Percentiles rank a stretch among this genome's conserved stretches.
These are phyloP conservation scores for Fusarium succisae DNA, from an alignment of 2,329 filamentous ascomycete species.

Conservation along the genomic window DNA sequence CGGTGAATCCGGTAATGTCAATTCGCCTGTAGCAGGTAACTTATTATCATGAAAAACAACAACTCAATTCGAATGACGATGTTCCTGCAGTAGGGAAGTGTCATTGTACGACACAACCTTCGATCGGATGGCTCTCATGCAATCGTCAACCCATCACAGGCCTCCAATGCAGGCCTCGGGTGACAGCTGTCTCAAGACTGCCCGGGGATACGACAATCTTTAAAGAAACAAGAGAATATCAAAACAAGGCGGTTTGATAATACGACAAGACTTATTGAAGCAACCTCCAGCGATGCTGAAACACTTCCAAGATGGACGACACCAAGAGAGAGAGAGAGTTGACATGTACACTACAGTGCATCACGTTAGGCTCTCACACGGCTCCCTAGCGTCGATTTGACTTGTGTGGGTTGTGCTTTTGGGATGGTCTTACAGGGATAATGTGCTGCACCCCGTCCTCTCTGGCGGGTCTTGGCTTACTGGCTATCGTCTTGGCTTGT, in stretches of 20 bases:
- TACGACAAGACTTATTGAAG: slow-evolving; percentile 18
- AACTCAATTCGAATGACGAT: neutral
- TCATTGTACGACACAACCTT: slow-evolving; percentile 18
- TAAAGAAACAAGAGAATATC: slow-evolving; percentile 4
- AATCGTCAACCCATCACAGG: slow-evolving; percentile 5
- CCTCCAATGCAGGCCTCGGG: slow-evolving; percentile 19
- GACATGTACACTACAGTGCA: slow-evolving; percentile 28
- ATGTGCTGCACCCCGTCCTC: slow-evolving; percentile 26
- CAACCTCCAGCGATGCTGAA: slow-evolving; percentile 25
- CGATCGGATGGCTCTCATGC: neutral
- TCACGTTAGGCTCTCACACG: slow-evolving; percentile 15
- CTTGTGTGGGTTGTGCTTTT: slow-evolving; percentile 15
- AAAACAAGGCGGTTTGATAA: slow-evolving; percentile 15
- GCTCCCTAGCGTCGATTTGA: slow-evolving; percentile 35
- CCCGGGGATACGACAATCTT: neutral
- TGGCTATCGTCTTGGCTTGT: slow-evolving; percentile 25
- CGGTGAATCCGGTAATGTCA: neutral
- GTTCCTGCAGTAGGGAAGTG: slow-evolving; percentile 11
- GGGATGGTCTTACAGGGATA: slow-evolving; percentile 8
- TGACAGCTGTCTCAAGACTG: slow-evolving; percentile 25
- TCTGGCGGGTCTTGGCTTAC: slow-evolving; percentile 25
- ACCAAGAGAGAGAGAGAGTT: neutral
- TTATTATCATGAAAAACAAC: neutral
- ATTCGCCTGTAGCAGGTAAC: neutral
- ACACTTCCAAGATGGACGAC: slow-evolving; percentile 12